Evolutionary conservation across 1,284 basidiomycete species (phyloP).

Genomic region (Fomitopsis palustris): DNA sequence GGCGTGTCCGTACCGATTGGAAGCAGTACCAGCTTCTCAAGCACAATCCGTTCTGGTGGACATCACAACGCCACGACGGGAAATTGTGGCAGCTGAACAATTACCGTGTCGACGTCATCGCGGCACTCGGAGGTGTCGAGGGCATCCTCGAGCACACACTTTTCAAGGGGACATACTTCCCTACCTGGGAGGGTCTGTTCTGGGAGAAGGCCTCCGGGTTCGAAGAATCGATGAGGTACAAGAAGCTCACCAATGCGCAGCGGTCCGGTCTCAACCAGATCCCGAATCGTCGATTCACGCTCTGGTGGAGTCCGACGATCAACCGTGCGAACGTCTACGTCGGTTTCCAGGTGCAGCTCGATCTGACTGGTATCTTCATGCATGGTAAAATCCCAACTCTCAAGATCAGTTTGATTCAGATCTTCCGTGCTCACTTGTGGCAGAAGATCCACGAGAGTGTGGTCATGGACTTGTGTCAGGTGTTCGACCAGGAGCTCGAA

Average conservation of each 20-base stretch:
- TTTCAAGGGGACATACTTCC: constrained; percentile 97
- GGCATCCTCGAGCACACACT: constrained; percentile 96
- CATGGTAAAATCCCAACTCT: constrained; percentile 98
- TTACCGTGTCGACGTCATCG: constrained; percentile 98
- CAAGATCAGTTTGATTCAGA: constrained; percentile 98
- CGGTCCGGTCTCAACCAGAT: constrained; percentile 97
- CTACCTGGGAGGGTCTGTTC: constrained; percentile 91
- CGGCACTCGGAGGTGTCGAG: constrained; percentile 97
- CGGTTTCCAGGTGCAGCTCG: constrained; percentile 99
- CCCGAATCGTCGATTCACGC: constrained; percentile 99
- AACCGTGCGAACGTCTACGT: constrained; percentile 99
- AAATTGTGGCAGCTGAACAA: constrained; percentile 98
- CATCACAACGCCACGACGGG: constrained; percentile 95
- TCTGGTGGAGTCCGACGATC: constrained; percentile 99
- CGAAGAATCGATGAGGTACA: constrained; percentile 97
- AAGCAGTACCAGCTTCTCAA: constrained; percentile 96
- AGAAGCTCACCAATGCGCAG: constrained; percentile 94
- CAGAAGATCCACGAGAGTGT: constrained; percentile 95
- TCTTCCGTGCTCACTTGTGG: constrained; percentile 99
- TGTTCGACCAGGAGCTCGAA: constrained; percentile 98
- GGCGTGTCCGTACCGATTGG: constrained; percentile 95
- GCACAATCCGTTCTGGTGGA: constrained; percentile 99
- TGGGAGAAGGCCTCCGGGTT: constrained; percentile 96
- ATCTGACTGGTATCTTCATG: constrained; percentile 94
- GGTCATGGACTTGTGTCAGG: constrained; percentile 98